Conservation (phyloP, 208 protist genomes). For the Phytomonas sp. region DNA sequence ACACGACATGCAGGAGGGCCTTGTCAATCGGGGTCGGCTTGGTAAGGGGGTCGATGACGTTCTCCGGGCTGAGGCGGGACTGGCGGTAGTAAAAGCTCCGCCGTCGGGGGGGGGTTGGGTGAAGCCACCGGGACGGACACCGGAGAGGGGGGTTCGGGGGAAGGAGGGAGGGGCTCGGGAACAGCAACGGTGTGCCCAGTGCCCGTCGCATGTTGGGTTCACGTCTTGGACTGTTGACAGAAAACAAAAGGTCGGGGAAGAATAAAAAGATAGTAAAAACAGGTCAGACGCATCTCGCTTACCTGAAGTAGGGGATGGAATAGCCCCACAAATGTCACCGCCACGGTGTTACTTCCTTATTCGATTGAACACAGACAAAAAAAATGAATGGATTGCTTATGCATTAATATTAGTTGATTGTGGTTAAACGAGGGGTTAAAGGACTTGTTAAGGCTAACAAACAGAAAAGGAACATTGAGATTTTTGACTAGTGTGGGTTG, state of each 20-base stretch:
- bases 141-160: neutral
- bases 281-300: too few relatives aligned
- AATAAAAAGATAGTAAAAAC: neutral
- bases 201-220: too few relatives aligned
- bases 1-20: slow-evolving; percentile 74
- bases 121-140: slow-evolving; percentile 11
- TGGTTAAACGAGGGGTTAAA: neutral
- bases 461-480: neutral
- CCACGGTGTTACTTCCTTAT: too few relatives aligned
- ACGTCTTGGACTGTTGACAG: too few relatives aligned
- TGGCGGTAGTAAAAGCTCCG: slow-evolving; percentile 58
- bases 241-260: too few relatives aligned
- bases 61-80: slow-evolving; percentile 32
- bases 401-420: neutral
- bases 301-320: too few relatives aligned
- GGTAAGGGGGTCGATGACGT: slow-evolving; percentile 75
- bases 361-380: too few relatives aligned
- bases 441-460: neutral
- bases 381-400: neutral
- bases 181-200: too few relatives aligned
- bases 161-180: neutral
- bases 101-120: slow-evolving; percentile 1
- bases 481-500: neutral
- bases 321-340: too few relatives aligned
- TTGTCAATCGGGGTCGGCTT: slow-evolving; percentile 72